Evolutionary conservation across 148 eudicot genomes (phyloP).

Genomic region (Rhododendron griersonianum): DNA sequence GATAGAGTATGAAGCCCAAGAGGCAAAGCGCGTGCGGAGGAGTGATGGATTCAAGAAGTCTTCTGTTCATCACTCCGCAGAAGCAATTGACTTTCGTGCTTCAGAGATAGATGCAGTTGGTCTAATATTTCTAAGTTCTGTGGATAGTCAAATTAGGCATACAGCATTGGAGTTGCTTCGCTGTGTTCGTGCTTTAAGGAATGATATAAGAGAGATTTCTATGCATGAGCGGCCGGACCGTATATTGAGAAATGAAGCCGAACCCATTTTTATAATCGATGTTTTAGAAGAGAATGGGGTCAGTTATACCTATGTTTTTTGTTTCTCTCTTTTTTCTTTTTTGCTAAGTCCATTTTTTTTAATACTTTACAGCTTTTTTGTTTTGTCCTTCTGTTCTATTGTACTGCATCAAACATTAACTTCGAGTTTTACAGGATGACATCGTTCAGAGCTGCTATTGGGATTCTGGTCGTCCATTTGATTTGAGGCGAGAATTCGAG

Average conservation of each 20-base stretch:
- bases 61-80: slow-evolving; percentile 76
- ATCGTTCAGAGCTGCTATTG: slow-evolving; percentile 98
- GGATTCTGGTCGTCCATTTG: slow-evolving; percentile 96
- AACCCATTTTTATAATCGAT: slow-evolving; percentile 90
- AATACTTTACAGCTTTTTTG: background rate
- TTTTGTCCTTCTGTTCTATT: background rate
- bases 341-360: background rate
- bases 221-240: slow-evolving; percentile 59
- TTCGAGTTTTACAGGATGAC: slow-evolving; percentile 71
- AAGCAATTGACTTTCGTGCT: slow-evolving; percentile 87
- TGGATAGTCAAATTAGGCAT: slow-evolving; percentile 96
- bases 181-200: slow-evolving; percentile 90
- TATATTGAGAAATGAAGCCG: slow-evolving; percentile 63
- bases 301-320: slow-evolving; percentile 19
- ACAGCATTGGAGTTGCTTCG: slow-evolving; percentile 93
- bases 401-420: background rate
- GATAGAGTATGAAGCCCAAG: slow-evolving; percentile 57
- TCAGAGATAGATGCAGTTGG: slow-evolving; percentile 99
- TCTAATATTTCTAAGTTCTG: slow-evolving; percentile 91
- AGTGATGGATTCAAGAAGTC: slow-evolving; percentile 68
- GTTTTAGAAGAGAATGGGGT: slow-evolving; percentile 99
- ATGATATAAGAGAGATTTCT: slow-evolving; percentile 78
- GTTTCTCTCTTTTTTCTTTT: background rate
- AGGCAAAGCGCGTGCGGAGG: slow-evolving; percentile 54
- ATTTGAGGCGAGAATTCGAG: slow-evolving; percentile 86